Base-by-base conservation (phyloP, 768 basidiomycete species). In the Phanerochaete sordida region DNA sequence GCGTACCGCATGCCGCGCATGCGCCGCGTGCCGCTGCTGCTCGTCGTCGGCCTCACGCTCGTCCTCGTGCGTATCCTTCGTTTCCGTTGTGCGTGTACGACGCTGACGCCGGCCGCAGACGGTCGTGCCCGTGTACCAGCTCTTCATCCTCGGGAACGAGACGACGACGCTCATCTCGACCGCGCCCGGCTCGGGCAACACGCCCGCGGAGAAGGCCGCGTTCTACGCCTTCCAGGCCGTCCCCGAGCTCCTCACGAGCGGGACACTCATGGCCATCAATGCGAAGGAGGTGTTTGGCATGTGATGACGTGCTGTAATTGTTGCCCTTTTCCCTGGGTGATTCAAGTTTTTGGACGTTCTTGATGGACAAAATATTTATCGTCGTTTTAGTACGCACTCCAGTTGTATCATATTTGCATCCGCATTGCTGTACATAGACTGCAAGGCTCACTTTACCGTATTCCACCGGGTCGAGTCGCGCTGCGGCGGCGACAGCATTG, bases 191-290 rank as follows among this genome's bases (percentile, higher is more conserved):
- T 57, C 64, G 35, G 60, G 59, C 45, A 65, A 65, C 54, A 50
- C 37, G 6, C 28, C 52, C 15, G 21, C 26, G 15, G 51, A 45
- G 24, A 67, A 67, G 57, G 56, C 47, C 26, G 21, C 47, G 28
- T 67, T 65, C 60, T 67, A 65, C 50, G 57, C 62, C 50, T 62
- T 65, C 47, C 64, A 65, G 24, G 56, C 56, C 24, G 56, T 60
- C 1, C 60, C 62, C 24, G 66, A 67, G 54, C 58, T 57, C 55
- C 8, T 37, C 9, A 27, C 28, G 26, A 30, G 26, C n/a, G 26
- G 31, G n/a, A 44, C 33, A 3, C 35, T 59, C 19, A 24, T 54
- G n/a, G 39, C 27, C 39, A 28, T 59, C 24, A 54, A 59, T 37
- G 37, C 39, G 43, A 48, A 30, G 39, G 27, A 45, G 5, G 19